These are phyloP conservation scores for Alternaria atra DNA, from an alignment of 2,329 filamentous ascomycete species.

Conservation along the genomic window DNA sequence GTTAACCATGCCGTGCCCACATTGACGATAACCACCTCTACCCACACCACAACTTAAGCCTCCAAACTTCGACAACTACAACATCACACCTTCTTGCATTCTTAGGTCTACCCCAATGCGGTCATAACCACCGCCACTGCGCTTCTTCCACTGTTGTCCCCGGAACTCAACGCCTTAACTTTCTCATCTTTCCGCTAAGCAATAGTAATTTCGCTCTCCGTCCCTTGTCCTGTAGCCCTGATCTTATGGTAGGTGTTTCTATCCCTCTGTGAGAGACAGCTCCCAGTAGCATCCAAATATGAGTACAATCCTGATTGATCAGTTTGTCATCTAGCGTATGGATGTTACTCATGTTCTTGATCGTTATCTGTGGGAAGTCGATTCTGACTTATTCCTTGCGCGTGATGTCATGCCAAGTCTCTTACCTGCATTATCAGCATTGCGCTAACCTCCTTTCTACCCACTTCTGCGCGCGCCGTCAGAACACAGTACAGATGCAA, in stretches of 20 bases:
- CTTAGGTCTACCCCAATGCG: too few relatives aligned
- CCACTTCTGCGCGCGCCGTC: constrained; percentile 7
- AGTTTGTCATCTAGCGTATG: neutral
- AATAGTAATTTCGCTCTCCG: neutral
- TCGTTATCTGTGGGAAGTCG: constrained; percentile 10
- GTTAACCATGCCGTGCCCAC: too few relatives aligned
- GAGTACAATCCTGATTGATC: neutral
- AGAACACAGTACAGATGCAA: neutral
- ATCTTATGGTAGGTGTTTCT: constrained; percentile 2
- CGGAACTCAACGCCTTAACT: constrained; percentile 20
- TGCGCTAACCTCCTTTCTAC: constrained; percentile 8
- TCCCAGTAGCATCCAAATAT: neutral
- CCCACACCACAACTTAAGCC: too few relatives aligned
- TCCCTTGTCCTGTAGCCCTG: neutral
- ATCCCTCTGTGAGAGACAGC: constrained; percentile 6
- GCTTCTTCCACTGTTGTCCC: constrained; percentile 30
- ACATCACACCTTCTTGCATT: too few relatives aligned
- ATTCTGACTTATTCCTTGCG: neutral
- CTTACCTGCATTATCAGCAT: constrained; percentile 1
- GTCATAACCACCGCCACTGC: too few relatives aligned
- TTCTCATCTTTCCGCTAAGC: constrained; percentile 13
- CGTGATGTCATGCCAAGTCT: constrained; percentile 21
- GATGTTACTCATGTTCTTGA: constrained; percentile 1
- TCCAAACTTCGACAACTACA: too few relatives aligned
- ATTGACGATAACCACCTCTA: too few relatives aligned